Evolutionary conservation across 768 basidiomycete genomes (phyloP), one percentile per base, ranked within the genome.

Genomic region (Suillus lakei): DNA sequence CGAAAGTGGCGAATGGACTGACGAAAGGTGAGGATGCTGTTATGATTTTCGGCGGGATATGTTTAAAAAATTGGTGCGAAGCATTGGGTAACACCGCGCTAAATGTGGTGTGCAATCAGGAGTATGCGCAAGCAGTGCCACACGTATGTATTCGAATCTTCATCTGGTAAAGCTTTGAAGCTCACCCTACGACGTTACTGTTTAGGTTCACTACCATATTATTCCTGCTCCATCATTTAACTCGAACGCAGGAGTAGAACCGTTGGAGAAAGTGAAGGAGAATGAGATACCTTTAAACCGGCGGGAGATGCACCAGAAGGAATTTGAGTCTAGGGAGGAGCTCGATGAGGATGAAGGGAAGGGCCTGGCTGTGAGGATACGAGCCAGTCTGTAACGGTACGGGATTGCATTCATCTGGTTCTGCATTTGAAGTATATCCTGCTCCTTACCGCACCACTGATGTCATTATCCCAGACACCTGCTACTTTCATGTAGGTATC

Each of bases 21-120:
- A 86, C 88, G 2, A 70, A 82, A 80, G 90, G 90, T 89, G 66
- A 46, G 79, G 68, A 9, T 21, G 8, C 38, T n/a, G 39, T 44
- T 50, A 30, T n/a, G n/a, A 62, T 59, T 5, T 3, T 38, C 39
- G 6, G 28, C 58, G 18, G 41, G 9, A 44, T 15, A 36, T 32
- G 23, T 46, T 65, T 43, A 64, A 23, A 36, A 34, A 5, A 44
- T 26, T 18, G 16, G 6, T 51, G 3, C 15, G 5, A 43, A 70
- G 65, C 64, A 26, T 23, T 91, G 30, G 80, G 85, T 13, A 88
- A 91, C 68, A 89, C 88, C 18, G 89, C 81, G 8, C 79, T 92
- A 55, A 92, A 92, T 71, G 85, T 92, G 7, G 91, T 92, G 5
- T 91, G 90, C 70, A 92, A 92, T 72, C 91, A 92, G 71, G 91